Conservation (phyloP, 768 basidiomycete genomes). For the Rhizopogon sp. region DNA sequence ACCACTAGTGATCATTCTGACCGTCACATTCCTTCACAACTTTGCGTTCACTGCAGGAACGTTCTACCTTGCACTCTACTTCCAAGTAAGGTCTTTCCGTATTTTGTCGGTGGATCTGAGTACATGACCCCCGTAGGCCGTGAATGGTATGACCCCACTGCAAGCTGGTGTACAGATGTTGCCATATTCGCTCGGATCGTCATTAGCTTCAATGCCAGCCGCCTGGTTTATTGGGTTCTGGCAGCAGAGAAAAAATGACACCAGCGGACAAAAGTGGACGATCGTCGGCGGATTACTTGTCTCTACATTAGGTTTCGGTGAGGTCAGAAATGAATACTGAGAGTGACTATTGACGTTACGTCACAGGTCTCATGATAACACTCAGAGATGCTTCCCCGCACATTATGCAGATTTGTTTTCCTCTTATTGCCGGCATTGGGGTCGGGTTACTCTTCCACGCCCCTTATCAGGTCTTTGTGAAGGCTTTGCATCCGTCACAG, state of each 20-base stretch:
- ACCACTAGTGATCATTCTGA: slow-evolving; percentile 53
- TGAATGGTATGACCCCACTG: slow-evolving; percentile 64
- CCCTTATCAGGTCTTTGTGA: slow-evolving; percentile 76
- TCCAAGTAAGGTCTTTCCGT: slow-evolving; percentile 49
- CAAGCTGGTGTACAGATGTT: slow-evolving; percentile 70
- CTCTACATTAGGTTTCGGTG: slow-evolving; percentile 72
- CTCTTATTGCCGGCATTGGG: slow-evolving; percentile 70
- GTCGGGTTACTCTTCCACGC: slow-evolving; percentile 84
- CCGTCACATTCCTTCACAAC: slow-evolving; percentile 76
- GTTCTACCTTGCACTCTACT: slow-evolving; percentile 81
- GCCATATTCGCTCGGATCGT: slow-evolving; percentile 83
- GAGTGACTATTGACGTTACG: slow-evolving; percentile 9
- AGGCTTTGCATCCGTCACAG: slow-evolving; percentile 58
- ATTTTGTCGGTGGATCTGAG: slow-evolving; percentile 2
- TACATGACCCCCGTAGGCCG: slow-evolving; percentile 42
- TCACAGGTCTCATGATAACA: slow-evolving; percentile 59
- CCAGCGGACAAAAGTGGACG: slow-evolving; percentile 59
- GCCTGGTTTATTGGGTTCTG: slow-evolving; percentile 78
- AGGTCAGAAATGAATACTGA: slow-evolving; percentile 10
- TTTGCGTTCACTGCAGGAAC: slow-evolving; percentile 81
- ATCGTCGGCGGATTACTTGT: slow-evolving; percentile 61
- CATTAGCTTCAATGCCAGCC: slow-evolving; percentile 77
- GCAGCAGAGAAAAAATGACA: slow-evolving; percentile 52
- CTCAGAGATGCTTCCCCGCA: slow-evolving; percentile 49
- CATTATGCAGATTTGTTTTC: slow-evolving; percentile 47